phyloP scores from a whole-genome alignment of 2,329 filamentous ascomycete genomes.

The Penicillium crustosum region DNA sequence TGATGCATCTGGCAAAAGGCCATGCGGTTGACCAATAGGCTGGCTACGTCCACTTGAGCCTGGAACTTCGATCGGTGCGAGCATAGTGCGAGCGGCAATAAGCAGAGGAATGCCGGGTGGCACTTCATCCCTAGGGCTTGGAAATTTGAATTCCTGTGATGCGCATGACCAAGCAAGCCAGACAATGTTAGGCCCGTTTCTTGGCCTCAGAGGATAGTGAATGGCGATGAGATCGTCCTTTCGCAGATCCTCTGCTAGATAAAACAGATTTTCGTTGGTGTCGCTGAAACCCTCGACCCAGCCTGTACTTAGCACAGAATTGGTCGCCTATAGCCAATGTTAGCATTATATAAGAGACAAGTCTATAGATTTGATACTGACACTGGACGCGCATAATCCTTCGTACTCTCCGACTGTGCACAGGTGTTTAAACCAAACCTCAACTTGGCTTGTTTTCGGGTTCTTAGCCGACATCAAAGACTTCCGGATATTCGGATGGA shows the following conservation, averaged over 20 bases:
- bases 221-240: conserved; percentile 32
- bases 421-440: conserved; percentile 7
- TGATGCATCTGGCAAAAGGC: background rate
- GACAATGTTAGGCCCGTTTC: conserved; percentile 5
- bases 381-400: background rate
- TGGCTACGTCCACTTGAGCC: background rate
- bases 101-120: conserved; percentile 19
- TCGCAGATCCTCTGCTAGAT: conserved; percentile 29
- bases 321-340: background rate
- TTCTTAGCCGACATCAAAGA: background rate
- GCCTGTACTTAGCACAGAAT: conserved; percentile 23
- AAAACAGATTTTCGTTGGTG: conserved; percentile 28
- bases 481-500: background rate
- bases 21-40: too few relatives aligned
- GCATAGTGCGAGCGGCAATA: conserved; percentile 22
- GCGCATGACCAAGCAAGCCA: conserved; percentile 33
- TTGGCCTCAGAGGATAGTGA: conserved; percentile 20
- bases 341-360: background rate
- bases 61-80: background rate
- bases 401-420: conserved; percentile 2
- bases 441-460: background rate
- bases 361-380: background rate
- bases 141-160: conserved; percentile 28
- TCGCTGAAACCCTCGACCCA: conserved; percentile 39
- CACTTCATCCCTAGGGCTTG: background rate